Evolutionary conservation across 2,329 filamentous ascomycete genomes (phyloP).

Genomic region (Penicillium sp.): DNA sequence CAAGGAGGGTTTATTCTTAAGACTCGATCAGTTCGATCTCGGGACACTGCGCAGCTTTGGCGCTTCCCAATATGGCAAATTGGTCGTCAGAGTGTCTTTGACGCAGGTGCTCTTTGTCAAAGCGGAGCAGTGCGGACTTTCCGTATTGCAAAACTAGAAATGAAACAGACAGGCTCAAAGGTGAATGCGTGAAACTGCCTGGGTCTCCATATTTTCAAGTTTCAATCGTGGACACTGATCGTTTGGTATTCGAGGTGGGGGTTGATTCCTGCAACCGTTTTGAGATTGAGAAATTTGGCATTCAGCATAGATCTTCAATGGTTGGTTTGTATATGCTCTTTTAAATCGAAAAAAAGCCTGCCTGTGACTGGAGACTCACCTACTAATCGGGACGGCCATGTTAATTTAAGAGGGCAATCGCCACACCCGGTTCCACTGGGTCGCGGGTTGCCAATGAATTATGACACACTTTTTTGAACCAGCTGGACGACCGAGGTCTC

Average conservation of each 20-base stretch:
- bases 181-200: not conserved
- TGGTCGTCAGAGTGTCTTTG: not conserved
- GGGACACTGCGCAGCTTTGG: not conserved
- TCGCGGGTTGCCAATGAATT: not conserved
- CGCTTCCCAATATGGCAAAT: not conserved
- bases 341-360: not conserved
- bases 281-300: not conserved
- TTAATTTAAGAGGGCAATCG: conserved; percentile 12
- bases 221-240: not conserved
- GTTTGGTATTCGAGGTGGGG: not conserved
- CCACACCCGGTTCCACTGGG: conserved; percentile 14
- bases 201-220: not conserved
- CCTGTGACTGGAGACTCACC: not conserved
- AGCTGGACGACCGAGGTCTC: not conserved
- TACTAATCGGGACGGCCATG: conserved; percentile 3
- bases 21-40: not conserved
- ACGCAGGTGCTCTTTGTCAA: not conserved
- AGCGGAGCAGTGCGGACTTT: not conserved
- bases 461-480: not conserved
- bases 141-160: not conserved
- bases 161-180: not conserved
- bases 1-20: not conserved
- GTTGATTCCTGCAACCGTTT: not conserved
- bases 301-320: not conserved
- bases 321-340: not conserved